A percentile compares a stretch with the other conserved stretches of the same genome.
Evolutionary conservation across 371 early-diverging fungal species (phyloP).

Genomic region (Zopfochytrium polystomum): DNA sequence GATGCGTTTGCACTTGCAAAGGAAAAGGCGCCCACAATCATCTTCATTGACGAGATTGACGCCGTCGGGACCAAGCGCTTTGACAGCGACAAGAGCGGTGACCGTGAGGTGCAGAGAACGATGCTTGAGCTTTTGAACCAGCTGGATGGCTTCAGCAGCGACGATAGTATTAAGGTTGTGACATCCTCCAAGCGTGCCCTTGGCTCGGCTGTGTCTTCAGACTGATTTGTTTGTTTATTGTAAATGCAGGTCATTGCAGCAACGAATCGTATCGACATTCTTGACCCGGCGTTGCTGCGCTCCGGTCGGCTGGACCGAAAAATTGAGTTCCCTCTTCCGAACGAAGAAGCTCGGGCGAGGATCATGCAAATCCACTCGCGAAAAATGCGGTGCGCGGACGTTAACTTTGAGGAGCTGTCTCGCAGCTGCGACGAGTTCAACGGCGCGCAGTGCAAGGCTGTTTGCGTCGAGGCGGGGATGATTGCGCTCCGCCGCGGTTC

Average conservation of each 20-base stretch:
- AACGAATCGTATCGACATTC: slow-evolving; percentile 99
- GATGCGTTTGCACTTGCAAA: slow-evolving; percentile 98
- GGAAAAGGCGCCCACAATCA: slow-evolving; percentile 99
- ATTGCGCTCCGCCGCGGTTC: slow-evolving; percentile 93
- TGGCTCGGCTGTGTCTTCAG: background rate
- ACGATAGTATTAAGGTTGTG: slow-evolving; percentile 91
- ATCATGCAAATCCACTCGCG: slow-evolving; percentile 99
- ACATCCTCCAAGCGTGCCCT: background rate
- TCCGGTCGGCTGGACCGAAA: slow-evolving; percentile 99
- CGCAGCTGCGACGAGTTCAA: slow-evolving; percentile 99
- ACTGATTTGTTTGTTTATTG: background rate
- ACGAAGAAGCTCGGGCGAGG: slow-evolving; percentile 96
- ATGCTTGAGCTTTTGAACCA: slow-evolving; percentile 99
- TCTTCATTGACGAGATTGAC: slow-evolving; percentile 99
- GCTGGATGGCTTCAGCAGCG: slow-evolving; percentile 97
- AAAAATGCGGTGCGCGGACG: slow-evolving; percentile 97
- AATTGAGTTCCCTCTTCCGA: slow-evolving; percentile 99
- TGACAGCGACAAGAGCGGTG: slow-evolving; percentile 97
- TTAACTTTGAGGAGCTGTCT: slow-evolving; percentile 99
- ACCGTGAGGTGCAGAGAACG: slow-evolving; percentile 99
- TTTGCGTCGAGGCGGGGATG: slow-evolving; percentile 99
- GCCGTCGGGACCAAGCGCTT: slow-evolving; percentile 99
- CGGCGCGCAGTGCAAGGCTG: slow-evolving; percentile 99
- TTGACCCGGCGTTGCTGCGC: slow-evolving; percentile 99
- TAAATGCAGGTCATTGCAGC: slow-evolving; percentile 93